Evolutionary conservation across 768 basidiomycete genomes (phyloP), one percentile per base, ranked within the genome.

Genomic region (Nidula microcarpa): DNA sequence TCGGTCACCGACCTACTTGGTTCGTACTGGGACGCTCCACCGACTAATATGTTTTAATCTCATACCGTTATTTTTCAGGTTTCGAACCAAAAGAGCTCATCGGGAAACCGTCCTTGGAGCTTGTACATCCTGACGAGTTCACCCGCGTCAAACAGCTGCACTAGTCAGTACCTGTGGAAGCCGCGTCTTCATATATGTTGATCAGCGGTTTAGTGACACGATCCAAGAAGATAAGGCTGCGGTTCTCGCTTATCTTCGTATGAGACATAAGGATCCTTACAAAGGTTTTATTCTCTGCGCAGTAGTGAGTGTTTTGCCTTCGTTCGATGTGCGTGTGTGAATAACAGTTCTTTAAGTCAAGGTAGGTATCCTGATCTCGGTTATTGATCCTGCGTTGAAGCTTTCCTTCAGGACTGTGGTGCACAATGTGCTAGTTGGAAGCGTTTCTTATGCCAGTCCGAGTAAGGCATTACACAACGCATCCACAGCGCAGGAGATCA

Each of bases 101-200:
- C 51, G 86, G 86, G 2, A 75, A 72, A 34, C 80, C 88, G 3
- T 87, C 85, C 2, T 72, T 91, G 43, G 81, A 88, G 51, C 84
- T 91, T 55, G 87, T 89, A 32, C 90, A 92, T 64, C 89, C 89
- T 2, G 90, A 91, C 49, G 89, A 92, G 64, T 84, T 84, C 58
- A 65, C 77, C 32, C 77, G 81, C 35, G 80, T 86, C n/a, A 79
- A 79, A 61, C 74, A 76, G 54, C 71, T 90, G 39, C 90, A 91
- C 65, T 87, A 87, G 87, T 89, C 59, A 41, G 78, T 64, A 56
- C 46, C 52, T 8, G 50, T 44, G 14, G 18, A 35, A 53, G 13
- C 18, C 34, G 50, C 47, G 43, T 50, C 37, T 44, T 45, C 18
- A 48, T 36, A 4, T 16, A 49, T 13, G 18, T 55, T 48, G 33